phyloP scores from a whole-genome alignment of 1,284 basidiomycete genomes.

The Papiliotrema nemorosa region DNA sequence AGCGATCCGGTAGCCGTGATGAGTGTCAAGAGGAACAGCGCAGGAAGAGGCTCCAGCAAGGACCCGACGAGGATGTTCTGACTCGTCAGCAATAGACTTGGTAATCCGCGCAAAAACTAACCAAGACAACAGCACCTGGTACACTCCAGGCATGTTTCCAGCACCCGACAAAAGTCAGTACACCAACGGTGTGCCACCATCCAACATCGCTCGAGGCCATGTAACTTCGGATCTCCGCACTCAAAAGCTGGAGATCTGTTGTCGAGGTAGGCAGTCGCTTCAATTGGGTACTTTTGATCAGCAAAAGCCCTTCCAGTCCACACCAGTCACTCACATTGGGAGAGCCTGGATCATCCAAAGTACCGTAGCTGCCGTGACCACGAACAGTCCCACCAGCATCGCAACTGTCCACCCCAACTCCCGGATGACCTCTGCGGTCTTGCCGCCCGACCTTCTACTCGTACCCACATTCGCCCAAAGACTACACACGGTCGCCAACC shows the following conservation, averaged over 20 bases:
- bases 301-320: not conserved
- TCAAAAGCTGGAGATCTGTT: conserved; percentile 48
- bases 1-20: conserved; percentile 83
- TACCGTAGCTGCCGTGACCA: conserved; percentile 40
- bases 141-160: conserved; percentile 96
- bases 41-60: conserved; percentile 71
- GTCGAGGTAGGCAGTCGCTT: conserved; percentile 47
- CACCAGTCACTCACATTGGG: conserved; percentile 44
- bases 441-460: conserved; percentile 24
- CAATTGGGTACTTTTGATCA: conserved; percentile 34
- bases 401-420: conserved; percentile 48
- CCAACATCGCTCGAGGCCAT: conserved; percentile 42
- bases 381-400: conserved; percentile 37
- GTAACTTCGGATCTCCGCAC: conserved; percentile 46
- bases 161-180: conserved; percentile 74
- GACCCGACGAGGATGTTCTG: conserved; percentile 88
- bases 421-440: conserved; percentile 40
- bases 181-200: conserved; percentile 57
- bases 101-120: conserved; percentile 48
- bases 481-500: conserved; percentile 16
- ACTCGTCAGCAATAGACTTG: not conserved
- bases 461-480: conserved; percentile 5
- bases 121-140: conserved; percentile 83
- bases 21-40: conserved; percentile 70
- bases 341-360: conserved; percentile 40